Evolutionary conservation across 257 asterid species (phyloP).

Genomic region (Cordia subcordata): DNA sequence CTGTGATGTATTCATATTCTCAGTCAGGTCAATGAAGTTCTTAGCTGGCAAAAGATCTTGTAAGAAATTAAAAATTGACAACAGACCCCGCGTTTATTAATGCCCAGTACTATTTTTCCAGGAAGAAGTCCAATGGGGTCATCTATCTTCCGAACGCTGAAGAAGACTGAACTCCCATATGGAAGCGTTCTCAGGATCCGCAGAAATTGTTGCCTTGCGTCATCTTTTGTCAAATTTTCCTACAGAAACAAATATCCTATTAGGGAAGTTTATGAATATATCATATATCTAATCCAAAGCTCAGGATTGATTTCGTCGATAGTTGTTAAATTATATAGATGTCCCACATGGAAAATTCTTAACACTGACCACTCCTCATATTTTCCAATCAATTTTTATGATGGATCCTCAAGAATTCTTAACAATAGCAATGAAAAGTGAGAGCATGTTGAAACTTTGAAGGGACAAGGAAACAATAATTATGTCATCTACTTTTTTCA

Average conservation of each 20-base stretch:
- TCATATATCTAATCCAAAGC: no score
- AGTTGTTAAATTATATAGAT: no score
- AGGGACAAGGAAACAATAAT: no score
- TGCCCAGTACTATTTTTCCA: constrained; percentile 83
- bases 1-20: constrained; percentile 25
- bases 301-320: no score
- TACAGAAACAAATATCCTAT: constrained; percentile 19
- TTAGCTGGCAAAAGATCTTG: constrained; percentile 4
- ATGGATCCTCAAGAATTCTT: no score
- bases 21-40: neutral
- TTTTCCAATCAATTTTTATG: no score
- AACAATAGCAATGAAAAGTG: no score
- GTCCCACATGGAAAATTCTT: no score
- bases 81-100: constrained; percentile 97
- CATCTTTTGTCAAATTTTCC: constrained; percentile 95
- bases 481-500: no score
- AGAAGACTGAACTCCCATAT: constrained; percentile 95
- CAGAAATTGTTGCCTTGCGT: constrained; percentile 90
- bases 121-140: constrained; percentile 99
- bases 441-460: no score
- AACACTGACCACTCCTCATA: no score
- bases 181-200: constrained; percentile 90
- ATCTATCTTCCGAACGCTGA: constrained; percentile 95
- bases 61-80: neutral
- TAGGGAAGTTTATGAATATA: neutral